Evolutionary conservation across 306 rosid species (phyloP).

Genomic region (Malus asiatica): DNA sequence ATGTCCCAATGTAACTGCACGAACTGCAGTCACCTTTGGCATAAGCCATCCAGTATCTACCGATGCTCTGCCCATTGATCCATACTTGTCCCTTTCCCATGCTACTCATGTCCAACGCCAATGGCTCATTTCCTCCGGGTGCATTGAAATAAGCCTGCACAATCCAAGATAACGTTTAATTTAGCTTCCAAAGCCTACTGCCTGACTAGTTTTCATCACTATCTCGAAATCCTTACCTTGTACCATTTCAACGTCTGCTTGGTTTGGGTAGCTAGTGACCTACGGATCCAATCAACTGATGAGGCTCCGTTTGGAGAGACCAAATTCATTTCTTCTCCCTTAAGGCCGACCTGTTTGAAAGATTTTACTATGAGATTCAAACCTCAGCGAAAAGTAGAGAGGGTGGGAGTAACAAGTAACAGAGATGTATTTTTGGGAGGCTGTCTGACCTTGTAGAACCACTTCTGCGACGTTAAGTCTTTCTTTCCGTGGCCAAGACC

Average conservation of each 20-base stretch:
- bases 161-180: neutral
- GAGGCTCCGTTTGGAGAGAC: constrained; percentile 54
- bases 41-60: constrained; percentile 89
- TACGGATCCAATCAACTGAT: constrained; percentile 64
- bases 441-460: constrained; percentile 78
- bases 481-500: constrained; percentile 68
- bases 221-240: constrained; percentile 40
- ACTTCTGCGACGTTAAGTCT: constrained; percentile 64
- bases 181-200: constrained; percentile 3
- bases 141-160: constrained; percentile 77
- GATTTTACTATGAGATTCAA: neutral
- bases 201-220: neutral
- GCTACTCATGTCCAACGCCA: constrained; percentile 77
- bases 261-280: constrained; percentile 37
- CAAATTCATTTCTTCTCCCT: constrained; percentile 76
- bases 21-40: constrained; percentile 68
- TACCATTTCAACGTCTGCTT: constrained; percentile 79
- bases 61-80: constrained; percentile 95
- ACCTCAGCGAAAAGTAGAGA: neutral
- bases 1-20: constrained; percentile 72
- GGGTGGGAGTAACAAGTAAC: neutral
- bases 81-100: constrained; percentile 99
- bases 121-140: constrained; percentile 61
- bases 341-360: constrained; percentile 66
- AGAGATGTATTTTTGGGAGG: neutral